A percentile compares a stretch with the other conserved stretches of the same genome.
Conservation (phyloP, 805 yeast genomes). For the Candida morakotiae region DNA sequence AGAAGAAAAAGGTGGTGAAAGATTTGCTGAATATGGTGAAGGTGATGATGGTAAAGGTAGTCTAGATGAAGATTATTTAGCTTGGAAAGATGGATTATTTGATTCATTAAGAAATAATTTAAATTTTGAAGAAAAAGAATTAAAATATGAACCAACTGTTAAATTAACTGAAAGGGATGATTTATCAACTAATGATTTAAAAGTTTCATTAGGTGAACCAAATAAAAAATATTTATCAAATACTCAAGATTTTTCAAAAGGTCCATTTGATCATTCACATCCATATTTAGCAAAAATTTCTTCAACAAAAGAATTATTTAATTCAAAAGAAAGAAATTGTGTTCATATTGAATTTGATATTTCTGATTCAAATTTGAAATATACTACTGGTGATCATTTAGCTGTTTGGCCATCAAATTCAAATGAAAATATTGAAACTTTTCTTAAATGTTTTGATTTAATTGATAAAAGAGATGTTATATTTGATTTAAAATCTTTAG, state of each 20-base stretch:
- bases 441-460: constrained; percentile 62
- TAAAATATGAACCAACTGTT: constrained; percentile 69
- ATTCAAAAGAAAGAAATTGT: constrained; percentile 64
- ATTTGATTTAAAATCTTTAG: constrained; percentile 64
- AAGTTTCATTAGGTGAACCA: constrained; percentile 74
- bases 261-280: constrained; percentile 77
- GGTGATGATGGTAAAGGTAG: constrained; percentile 97
- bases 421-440: constrained; percentile 64
- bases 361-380: constrained; percentile 67
- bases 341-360: constrained; percentile 88
- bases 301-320: constrained; percentile 66
- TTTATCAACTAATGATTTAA: constrained; percentile 23
- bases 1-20: constrained; percentile 62
- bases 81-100: constrained; percentile 84
- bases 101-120: constrained; percentile 60
- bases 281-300: constrained; percentile 76
- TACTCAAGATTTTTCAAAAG: constrained; percentile 41
- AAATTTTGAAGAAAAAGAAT: constrained; percentile 74
- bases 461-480: constrained; percentile 48
- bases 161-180: constrained; percentile 35
- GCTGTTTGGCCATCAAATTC: constrained; percentile 94
- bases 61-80: constrained; percentile 88
- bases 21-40: constrained; percentile 74
- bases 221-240: constrained; percentile 40
- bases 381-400: constrained; percentile 93